Evolutionary conservation across 331 rosid species (phyloP).

Genomic region (Quercus phellos): DNA sequence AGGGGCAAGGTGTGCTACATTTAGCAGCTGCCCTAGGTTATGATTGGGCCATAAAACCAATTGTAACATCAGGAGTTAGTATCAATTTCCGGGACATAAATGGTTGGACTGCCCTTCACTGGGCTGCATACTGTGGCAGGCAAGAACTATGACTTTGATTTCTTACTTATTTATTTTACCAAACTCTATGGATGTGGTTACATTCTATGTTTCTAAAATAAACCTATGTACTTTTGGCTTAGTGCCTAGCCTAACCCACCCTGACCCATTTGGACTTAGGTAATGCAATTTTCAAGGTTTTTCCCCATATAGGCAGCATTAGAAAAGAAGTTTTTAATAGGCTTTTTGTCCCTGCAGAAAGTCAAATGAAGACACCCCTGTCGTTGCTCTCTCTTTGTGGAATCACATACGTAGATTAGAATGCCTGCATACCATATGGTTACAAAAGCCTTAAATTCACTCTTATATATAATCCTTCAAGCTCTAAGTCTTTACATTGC

Average conservation of each 20-base stretch:
- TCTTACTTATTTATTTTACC: background rate
- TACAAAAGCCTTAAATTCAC: background rate
- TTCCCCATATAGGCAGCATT: background rate
- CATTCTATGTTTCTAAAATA: background rate
- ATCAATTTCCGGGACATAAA: conserved; percentile 77
- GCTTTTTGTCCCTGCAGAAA: too few species aligned
- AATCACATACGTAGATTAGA: background rate
- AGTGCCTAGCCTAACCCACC: background rate
- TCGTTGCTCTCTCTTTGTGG: background rate
- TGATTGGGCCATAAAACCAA: conserved; percentile 77
- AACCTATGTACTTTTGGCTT: background rate
- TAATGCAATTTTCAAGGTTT: background rate
- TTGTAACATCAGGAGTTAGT: conserved; percentile 65
- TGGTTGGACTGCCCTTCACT: conserved; percentile 92
- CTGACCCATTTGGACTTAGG: background rate
- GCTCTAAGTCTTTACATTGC: background rate
- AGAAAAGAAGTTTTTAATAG: too few species aligned
- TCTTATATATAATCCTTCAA: conserved; percentile 10
- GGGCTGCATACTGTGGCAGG: conserved; percentile 96
- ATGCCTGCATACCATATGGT: background rate
- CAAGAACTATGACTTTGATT: conserved; percentile 22
- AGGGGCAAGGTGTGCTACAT: conserved; percentile 78
- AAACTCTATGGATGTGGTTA: conserved; percentile 1
- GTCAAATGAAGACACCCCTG: background rate
- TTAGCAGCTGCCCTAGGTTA: conserved; percentile 73